A percentile compares a stretch with the other conserved stretches of the same genome.
These are phyloP conservation scores for Lachancea nothofagi DNA, from an alignment of 805 yeast species.

Conservation along the genomic window DNA sequence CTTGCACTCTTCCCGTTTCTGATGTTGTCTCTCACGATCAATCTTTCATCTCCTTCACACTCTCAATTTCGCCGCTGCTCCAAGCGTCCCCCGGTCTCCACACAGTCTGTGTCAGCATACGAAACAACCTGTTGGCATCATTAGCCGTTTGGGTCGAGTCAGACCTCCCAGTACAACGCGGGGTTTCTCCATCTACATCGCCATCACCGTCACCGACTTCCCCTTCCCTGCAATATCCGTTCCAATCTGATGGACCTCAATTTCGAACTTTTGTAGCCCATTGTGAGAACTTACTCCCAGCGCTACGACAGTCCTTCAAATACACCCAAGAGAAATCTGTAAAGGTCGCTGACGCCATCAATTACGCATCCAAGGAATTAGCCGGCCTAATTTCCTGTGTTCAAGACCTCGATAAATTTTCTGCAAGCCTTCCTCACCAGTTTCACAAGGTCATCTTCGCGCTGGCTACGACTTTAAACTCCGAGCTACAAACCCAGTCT, in stretches of 20 bases:
- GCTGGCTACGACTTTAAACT: not conserved
- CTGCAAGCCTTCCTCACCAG: not conserved
- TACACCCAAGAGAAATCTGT: conserved; percentile 1
- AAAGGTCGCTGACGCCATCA: conserved; percentile 2
- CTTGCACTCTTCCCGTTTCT: not conserved
- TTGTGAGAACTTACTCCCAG: conserved; percentile 4
- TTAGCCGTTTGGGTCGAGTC: conserved; percentile 4
- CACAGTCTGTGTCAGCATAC: not conserved
- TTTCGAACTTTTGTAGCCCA: conserved; percentile 7
- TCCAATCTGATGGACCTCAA: conserved; percentile 11
- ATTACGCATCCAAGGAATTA: not conserved
- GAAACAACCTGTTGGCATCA: not conserved
- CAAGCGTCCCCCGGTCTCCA: conserved; percentile 1
- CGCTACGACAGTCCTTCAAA: conserved; percentile 5
- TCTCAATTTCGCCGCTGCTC: not conserved
- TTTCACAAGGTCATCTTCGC: conserved; percentile 2
- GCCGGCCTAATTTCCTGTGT: conserved; percentile 3
- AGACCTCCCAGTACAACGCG: not conserved
- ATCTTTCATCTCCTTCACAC: not conserved
- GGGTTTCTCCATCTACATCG: not conserved
- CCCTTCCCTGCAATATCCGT: conserved; percentile 1
- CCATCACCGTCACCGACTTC: not conserved
- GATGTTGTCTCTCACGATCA: not conserved
- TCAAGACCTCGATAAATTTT: conserved; percentile 3
- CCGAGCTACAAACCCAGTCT: not conserved